Base-by-base conservation (phyloP, 768 basidiomycete species). In the Antrodiella citrinella region DNA sequence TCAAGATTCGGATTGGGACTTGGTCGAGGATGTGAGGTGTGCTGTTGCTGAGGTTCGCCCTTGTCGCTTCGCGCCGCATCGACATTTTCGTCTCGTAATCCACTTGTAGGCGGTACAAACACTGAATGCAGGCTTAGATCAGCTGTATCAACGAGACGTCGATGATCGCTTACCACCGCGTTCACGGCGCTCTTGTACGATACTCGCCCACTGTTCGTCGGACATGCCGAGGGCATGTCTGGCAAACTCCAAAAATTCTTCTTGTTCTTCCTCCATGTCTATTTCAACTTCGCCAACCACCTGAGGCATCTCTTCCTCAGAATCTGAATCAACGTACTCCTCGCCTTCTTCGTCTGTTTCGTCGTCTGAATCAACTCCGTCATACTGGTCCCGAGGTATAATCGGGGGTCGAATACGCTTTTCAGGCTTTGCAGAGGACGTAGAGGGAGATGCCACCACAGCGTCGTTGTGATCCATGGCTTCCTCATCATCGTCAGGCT, bases 171-270 rank as follows among this genome's bases (percentile, higher is more conserved):
- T 58, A 94, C 95, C 94, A 61, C 93, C 94, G 54, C 91, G 73
- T 22, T 73, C 74, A 62, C 77, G 72, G 24, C 96, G 75, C 54
- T 94, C 90, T 49, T 73, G 72, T 23, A 98, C 57, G 44, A 99
- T 98, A n/a, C 81, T 78, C 13, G 74, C 67, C 91, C 94, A 98
- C 64, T 91, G 85, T n/a, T 81, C 81, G 55, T 93, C 85, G 40
- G 75, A 78, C 54, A 99, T 86, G 1, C 96, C 96, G 26, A 98
- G 70, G 3, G 88, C 81, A 59, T 97, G 90, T 43, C 91, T 81
- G 11, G 96, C 88, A 66, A 99, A 99, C 67, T 91, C 87, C 24
- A 99, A 68, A 57, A 98, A 99, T 57, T 96, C 95, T 58, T 88
- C 91, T 67, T 91, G 80, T 67, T 99, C 96, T 58, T 90, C 85